Evolutionary conservation across 2,329 filamentous ascomycete genomes (phyloP).

Genomic region (Venturia aucupariae): DNA sequence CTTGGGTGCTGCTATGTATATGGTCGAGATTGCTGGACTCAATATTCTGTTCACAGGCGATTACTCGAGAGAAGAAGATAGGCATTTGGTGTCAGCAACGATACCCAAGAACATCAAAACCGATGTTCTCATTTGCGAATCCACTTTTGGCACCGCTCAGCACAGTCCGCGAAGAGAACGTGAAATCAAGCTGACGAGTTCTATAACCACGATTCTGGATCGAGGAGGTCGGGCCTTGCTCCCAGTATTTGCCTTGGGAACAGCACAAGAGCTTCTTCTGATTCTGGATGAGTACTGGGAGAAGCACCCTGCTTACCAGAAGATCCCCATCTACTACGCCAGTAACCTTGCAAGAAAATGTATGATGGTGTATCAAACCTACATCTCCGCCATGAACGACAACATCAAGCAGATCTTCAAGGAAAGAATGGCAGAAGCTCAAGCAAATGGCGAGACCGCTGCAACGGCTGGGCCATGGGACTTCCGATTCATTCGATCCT

Average conservation of each 20-base stretch:
- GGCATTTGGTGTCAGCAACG: slow-evolving; percentile 88
- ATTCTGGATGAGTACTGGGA: slow-evolving; percentile 97
- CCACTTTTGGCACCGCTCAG: slow-evolving; percentile 91
- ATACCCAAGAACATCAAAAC: slow-evolving; percentile 84
- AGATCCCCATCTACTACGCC: slow-evolving; percentile 93
- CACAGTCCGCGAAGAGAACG: slow-evolving; percentile 85
- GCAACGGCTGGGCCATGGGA: slow-evolving; percentile 85
- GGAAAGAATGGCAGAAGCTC: slow-evolving; percentile 83
- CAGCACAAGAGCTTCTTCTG: slow-evolving; percentile 86
- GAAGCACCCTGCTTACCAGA: slow-evolving; percentile 79
- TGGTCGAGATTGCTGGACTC: slow-evolving; percentile 92
- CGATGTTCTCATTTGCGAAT: slow-evolving; percentile 94
- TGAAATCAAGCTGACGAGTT: slow-evolving; percentile 90
- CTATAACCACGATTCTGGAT: slow-evolving; percentile 83
- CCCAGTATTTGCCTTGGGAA: slow-evolving; percentile 88
- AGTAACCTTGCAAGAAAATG: slow-evolving; percentile 91
- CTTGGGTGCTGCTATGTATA: slow-evolving; percentile 95
- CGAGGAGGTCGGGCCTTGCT: slow-evolving; percentile 86
- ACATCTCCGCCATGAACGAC: slow-evolving; percentile 97
- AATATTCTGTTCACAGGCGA: slow-evolving; percentile 98
- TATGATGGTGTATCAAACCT: slow-evolving; percentile 98
- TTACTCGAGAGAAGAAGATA: slow-evolving; percentile 90
- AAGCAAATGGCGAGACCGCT: slow-evolving; percentile 62
- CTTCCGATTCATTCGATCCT: slow-evolving; percentile 83
- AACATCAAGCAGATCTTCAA: slow-evolving; percentile 95